Evolutionary conservation across 805 yeast species (phyloP).

Genomic region (Hanseniaspora hatyaiensis): DNA sequence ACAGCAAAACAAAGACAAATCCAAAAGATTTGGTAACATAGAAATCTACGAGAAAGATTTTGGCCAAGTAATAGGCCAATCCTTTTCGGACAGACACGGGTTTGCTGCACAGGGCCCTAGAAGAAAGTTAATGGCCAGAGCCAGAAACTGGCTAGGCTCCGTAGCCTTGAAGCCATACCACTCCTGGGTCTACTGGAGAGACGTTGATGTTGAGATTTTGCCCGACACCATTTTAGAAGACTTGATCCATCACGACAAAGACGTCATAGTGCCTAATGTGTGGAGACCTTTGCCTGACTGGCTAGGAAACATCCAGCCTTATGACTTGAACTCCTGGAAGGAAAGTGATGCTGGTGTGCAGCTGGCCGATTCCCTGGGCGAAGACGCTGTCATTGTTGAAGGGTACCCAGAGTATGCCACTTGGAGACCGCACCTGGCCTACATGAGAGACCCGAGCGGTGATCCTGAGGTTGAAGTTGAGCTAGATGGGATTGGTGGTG

Average conservation of each 20-base stretch:
- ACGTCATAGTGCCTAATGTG: slow-evolving; percentile 88
- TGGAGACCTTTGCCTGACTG: slow-evolving; percentile 86
- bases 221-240: slow-evolving; percentile 81
- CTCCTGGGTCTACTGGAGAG: slow-evolving; percentile 95
- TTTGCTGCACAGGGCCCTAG: slow-evolving; percentile 94
- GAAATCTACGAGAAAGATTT: slow-evolving; percentile 86
- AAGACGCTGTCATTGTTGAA: slow-evolving; percentile 91
- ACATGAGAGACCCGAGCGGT: slow-evolving; percentile 87
- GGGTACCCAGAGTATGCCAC: slow-evolving; percentile 96
- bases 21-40: slow-evolving; percentile 66
- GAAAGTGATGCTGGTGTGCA: slow-evolving; percentile 74
- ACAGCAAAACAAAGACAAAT: slow-evolving; percentile 52
- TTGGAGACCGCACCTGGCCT: slow-evolving; percentile 95
- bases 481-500: slow-evolving; percentile 96
- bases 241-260: slow-evolving; percentile 80
- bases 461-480: slow-evolving; percentile 89
- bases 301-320: slow-evolving; percentile 75
- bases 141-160: slow-evolving; percentile 84
- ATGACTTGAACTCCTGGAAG: slow-evolving; percentile 76
- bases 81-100: slow-evolving; percentile 86
- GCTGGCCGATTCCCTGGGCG: slow-evolving; percentile 53
- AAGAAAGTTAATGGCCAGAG: slow-evolving; percentile 88
- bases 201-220: slow-evolving; percentile 88
- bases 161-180: slow-evolving; percentile 85
- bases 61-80: slow-evolving; percentile 87